Base-by-base conservation (phyloP, 306 rosid genomes). In the Dalbergia cultrata region DNA sequence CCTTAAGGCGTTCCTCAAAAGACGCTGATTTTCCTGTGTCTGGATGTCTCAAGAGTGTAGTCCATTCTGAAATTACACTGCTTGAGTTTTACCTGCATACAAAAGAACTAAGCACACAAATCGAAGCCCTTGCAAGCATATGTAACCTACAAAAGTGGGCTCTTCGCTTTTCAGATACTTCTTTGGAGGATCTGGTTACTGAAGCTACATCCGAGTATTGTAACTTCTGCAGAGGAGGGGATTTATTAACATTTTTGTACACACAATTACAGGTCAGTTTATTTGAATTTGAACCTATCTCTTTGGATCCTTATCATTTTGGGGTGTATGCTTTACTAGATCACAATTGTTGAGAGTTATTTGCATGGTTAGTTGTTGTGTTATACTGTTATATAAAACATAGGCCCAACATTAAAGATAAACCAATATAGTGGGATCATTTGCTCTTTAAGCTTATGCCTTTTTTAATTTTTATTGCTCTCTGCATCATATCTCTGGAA, bases 41-140 rank as follows among this genome's bases (percentile, higher is more conserved):
- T 12, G 97, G 97, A 34, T 93, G 98, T 86, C 78, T 93, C 31
- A 91, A 84, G 75, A 87, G 80, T 77, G 96, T 91, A 18, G 88
- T 89, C 65, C 92, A 90, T 89, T 90, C 92, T 41, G 89, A 93
- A 68, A 79, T 90, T 76, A 95, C 97, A 62, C 76, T 95, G 62
- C 87, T 95, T 72, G 99, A 93, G 77, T 74, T 91, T 74, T 90
- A 86, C 88, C 86, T 95, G 85, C 99, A 95, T 83, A 91, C 91
- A 1, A 88, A 92, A 82, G 87, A 95, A 43, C 80, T 95, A 57
- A 86, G 85, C 81, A 79, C 84, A 78, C 94, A 77, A 77, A 85
- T 93, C 85, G 88, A 93, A 82, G 86, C 94, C 71, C 93, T 95
- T 68, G 89, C 92, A 16, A 90, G 87, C 75, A 81, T 89, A 78